A percentile compares a stretch with the other conserved stretches of the same genome.
Conservation (phyloP, 768 basidiomycete species). For the Bullera alba region DNA sequence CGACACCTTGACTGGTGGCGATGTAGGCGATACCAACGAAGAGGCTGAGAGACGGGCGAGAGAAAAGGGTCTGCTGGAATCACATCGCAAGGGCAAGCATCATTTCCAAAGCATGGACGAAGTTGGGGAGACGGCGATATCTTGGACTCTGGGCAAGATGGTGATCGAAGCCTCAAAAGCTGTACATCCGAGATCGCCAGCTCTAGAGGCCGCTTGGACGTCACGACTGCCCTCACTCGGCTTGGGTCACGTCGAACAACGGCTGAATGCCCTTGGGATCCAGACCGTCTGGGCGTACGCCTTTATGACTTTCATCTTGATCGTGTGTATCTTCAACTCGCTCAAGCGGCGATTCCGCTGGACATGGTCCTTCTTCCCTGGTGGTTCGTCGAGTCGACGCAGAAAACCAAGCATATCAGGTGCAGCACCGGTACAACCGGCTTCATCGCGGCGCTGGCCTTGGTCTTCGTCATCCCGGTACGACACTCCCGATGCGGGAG, state of each 20-base stretch:
- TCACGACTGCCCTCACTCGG: conserved; percentile 5
- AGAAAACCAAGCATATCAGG: conserved; percentile 28
- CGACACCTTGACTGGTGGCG: conserved; percentile 54
- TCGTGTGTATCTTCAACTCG: conserved; percentile 19
- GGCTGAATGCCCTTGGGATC: conserved; percentile 27
- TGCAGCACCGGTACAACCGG: background rate
- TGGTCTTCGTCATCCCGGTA: too few relatives aligned
- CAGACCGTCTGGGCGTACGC: conserved; percentile 37
- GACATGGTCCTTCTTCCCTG: background rate
- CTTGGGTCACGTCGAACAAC: conserved; percentile 10
- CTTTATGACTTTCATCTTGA: conserved; percentile 19
- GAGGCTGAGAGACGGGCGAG: conserved; percentile 69
- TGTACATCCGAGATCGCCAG: conserved; percentile 19
- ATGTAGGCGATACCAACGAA: conserved; percentile 48
- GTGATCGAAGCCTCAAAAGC: conserved; percentile 78
- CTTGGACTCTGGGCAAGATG: conserved; percentile 99
- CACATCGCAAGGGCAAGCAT: conserved; percentile 48
- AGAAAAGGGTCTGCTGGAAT: conserved; percentile 63
- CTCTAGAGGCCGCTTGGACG: conserved; percentile 19
- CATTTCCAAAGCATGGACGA: conserved; percentile 88
- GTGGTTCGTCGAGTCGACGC: conserved; percentile 1
- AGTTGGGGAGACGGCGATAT: conserved; percentile 88
- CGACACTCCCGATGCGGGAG: background rate
- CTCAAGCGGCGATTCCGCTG: conserved; percentile 15
- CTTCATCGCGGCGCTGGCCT: conserved; percentile 1